A percentile compares a stretch with the other conserved stretches of the same genome.
Conservation (phyloP, 495 filamentous ascomycete species). For the Annulohypoxylon bovei region DNA sequence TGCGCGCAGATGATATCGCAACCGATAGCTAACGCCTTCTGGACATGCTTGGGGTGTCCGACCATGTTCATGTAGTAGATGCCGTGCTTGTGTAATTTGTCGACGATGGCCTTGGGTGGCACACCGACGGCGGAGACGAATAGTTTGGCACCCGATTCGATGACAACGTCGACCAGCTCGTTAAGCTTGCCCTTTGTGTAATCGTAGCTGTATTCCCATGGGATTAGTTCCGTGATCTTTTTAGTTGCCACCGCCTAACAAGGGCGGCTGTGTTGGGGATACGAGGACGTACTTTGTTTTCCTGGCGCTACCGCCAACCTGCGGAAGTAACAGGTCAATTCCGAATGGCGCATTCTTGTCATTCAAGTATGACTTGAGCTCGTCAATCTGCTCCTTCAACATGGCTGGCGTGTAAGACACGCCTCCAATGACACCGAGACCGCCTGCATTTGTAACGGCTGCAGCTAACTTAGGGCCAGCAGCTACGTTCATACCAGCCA, state of each 20-base stretch:
- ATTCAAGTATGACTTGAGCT: conserved; percentile 87
- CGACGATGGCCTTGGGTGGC: conserved; percentile 86
- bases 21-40: conserved; percentile 89
- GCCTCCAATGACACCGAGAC: conserved; percentile 95
- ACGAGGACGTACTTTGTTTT: conserved; percentile 82
- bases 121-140: conserved; percentile 98
- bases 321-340: conserved; percentile 92
- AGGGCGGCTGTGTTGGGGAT: not conserved
- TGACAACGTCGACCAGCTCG: conserved; percentile 90
- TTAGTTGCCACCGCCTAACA: not conserved
- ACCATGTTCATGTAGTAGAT: conserved; percentile 99
- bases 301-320: conserved; percentile 90
- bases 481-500: conserved; percentile 99
- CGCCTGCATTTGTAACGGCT: conserved; percentile 96
- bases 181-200: conserved; percentile 99
- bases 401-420: conserved; percentile 97
- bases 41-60: conserved; percentile 97
- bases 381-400: conserved; percentile 92
- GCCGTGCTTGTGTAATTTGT: conserved; percentile 84
- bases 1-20: conserved; percentile 93
- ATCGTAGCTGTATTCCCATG: conserved; percentile 76
- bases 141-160: conserved; percentile 86
- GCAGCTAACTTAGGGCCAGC: conserved; percentile 97
- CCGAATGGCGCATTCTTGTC: conserved; percentile 99
- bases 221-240: conserved; percentile 26